Base-by-base conservation (phyloP, 306 rosid species). In the Abrus pulchellus region DNA sequence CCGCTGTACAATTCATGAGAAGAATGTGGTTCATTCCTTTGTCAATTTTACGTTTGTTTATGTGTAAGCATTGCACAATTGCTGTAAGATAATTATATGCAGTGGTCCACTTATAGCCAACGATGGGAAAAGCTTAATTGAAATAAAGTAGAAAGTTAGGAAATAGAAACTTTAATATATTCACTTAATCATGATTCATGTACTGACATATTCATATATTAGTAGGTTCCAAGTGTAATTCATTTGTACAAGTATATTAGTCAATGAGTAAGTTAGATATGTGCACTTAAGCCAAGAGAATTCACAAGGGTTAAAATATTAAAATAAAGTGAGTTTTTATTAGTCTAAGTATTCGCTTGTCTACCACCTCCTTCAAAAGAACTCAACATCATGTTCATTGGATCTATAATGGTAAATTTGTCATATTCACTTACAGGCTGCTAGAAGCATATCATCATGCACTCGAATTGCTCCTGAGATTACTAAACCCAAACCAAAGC, bases 381-480 rank as follows among this genome's bases (percentile, higher is more conserved):
- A 71, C 59, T 55, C n/a, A 64, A 41, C 54, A 45, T 44, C 34
- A 65, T 14, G 54, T 65, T 43, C 49, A 49, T 67, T 47, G 59
- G 38, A 66, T 73, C 49, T 27, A 82, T 45, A 27, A 7, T 28
- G 50, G 27, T 8, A 36, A 73, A 10, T 29, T 33, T 32, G 56
- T 13, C 56, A 74, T 32, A 55, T 43, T 68, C 55, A 89, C 98
- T 94, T 90, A 92, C 98, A 87, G 61, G 97, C 98, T 83, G 93
- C 96, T 32, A 94, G 92, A 87, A 92, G 96, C 98, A 94, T 94
- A 54, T 94, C 98, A 33, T 92, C 96, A 20, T 92, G 96, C 43
- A 94, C 92, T 47, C 98, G 95, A 62, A 94, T 92, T 32, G 98
- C 96, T 77, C 98, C 98, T 2, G 97, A 94, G 76, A 94, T 90